These are phyloP conservation scores for Rutstroemia sp. DNA, from an alignment of 2,329 filamentous ascomycete genomes.

Conservation along the genomic window DNA sequence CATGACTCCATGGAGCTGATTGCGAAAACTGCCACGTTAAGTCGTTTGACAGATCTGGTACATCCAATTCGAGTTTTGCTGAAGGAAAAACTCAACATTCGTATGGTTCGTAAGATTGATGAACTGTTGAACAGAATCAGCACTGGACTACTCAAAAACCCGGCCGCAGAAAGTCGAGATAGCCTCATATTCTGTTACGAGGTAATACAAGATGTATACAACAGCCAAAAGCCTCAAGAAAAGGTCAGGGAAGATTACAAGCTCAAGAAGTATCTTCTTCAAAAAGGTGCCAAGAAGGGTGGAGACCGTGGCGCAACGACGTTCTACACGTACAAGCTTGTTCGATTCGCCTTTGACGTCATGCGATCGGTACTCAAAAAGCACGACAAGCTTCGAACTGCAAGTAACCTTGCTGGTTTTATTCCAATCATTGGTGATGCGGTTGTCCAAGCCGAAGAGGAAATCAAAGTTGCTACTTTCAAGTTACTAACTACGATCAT, in stretches of 20 bases:
- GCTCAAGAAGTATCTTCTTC: slow-evolving; percentile 69
- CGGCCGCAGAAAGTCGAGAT: slow-evolving; percentile 69
- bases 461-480: slow-evolving; percentile 84
- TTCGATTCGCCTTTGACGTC: slow-evolving; percentile 81
- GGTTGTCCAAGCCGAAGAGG: slow-evolving; percentile 76
- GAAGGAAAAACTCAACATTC: slow-evolving; percentile 74
- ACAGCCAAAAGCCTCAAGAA: slow-evolving; percentile 45
- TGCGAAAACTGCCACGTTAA: slow-evolving; percentile 72
- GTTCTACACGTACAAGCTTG: slow-evolving; percentile 79
- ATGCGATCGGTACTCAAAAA: slow-evolving; percentile 81
- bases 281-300: slow-evolving; percentile 69
- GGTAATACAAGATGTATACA: slow-evolving; percentile 80
- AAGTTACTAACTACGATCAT: slow-evolving; percentile 78
- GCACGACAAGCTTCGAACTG: slow-evolving; percentile 70
- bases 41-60: slow-evolving; percentile 66
- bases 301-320: slow-evolving; percentile 64
- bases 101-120: slow-evolving; percentile 83
- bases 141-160: slow-evolving; percentile 75
- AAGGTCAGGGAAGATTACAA: slow-evolving; percentile 52
- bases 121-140: slow-evolving; percentile 78
- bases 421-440: slow-evolving; percentile 84
- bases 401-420: slow-evolving; percentile 75
- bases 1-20: slow-evolving; percentile 95
- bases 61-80: slow-evolving; percentile 72
- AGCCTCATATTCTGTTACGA: slow-evolving; percentile 94